phyloP scores from a whole-genome alignment of 805 yeast species.

The Pichia heedii region DNA sequence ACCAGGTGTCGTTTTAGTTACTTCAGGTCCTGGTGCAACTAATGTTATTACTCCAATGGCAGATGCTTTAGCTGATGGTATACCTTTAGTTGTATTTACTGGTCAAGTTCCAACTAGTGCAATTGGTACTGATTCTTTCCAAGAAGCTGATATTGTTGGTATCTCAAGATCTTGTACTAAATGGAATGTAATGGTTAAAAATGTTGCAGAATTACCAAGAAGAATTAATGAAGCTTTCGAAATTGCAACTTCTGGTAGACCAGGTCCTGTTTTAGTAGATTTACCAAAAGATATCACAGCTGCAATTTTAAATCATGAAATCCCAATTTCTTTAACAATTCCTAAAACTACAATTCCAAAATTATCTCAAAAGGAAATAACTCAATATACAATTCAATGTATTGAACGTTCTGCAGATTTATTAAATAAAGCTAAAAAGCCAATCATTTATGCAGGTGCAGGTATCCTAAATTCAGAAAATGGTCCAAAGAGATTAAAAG shows the following conservation, averaged over 20 bases:
- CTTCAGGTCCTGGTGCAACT: slow-evolving; percentile 99
- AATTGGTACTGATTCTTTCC: slow-evolving; percentile 98
- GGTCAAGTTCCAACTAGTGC: slow-evolving; percentile 96
- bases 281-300: slow-evolving; percentile 98
- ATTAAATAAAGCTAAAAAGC: slow-evolving; percentile 76
- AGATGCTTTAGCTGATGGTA: slow-evolving; percentile 95
- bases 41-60: slow-evolving; percentile 98
- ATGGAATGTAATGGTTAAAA: slow-evolving; percentile 98
- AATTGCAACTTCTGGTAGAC: slow-evolving; percentile 92
- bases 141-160: slow-evolving; percentile 97
- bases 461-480: slow-evolving; percentile 76
- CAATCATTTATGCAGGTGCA: slow-evolving; percentile 84
- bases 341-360: slow-evolving; percentile 65
- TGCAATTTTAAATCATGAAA: slow-evolving; percentile 73
- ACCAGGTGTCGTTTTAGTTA: slow-evolving; percentile 95
- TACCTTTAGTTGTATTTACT: slow-evolving; percentile 91
- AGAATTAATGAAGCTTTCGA: slow-evolving; percentile 97
- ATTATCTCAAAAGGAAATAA: slow-evolving; percentile 60
- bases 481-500: slow-evolving; percentile 72
- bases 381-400: slow-evolving; percentile 66
- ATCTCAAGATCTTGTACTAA: slow-evolving; percentile 96
- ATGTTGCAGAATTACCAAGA: slow-evolving; percentile 87
- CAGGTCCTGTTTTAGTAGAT: slow-evolving; percentile 97
- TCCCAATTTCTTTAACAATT: slow-evolving; percentile 71
- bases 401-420: slow-evolving; percentile 70